Evolutionary conservation across 345 rosid species (phyloP).

Genomic region (Crucihimalaya himalaica): DNA sequence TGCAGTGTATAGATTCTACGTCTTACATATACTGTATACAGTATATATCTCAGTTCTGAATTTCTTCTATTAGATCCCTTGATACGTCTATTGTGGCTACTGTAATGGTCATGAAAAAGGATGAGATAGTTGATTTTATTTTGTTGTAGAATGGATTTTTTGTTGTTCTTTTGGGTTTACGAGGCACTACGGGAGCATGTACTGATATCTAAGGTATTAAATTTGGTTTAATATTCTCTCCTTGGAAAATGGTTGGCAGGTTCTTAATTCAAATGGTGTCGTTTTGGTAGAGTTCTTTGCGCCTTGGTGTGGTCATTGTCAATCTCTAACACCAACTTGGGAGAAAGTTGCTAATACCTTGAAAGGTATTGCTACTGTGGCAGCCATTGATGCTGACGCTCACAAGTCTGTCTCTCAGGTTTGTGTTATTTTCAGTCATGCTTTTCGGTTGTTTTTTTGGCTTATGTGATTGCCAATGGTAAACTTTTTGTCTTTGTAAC

Average conservation of each 20-base stretch:
- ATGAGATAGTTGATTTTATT: not conserved
- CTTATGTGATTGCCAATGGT: not conserved
- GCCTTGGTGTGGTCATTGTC: constrained; percentile 98
- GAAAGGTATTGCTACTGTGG: constrained; percentile 91
- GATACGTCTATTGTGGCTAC: not conserved
- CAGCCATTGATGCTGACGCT: constrained; percentile 93
- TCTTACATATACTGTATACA: too few relatives aligned
- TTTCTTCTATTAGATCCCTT: not conserved
- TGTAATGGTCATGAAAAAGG: not conserved
- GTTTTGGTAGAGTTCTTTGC: constrained; percentile 97
- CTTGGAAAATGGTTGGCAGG: constrained; percentile 44
- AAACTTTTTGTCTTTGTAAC: not conserved
- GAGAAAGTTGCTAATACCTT: constrained; percentile 80
- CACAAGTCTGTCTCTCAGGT: constrained; percentile 96
- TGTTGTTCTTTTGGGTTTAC: not conserved
- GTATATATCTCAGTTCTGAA: too few relatives aligned
- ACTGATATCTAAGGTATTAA: not conserved
- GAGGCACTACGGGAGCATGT: not conserved
- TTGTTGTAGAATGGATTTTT: not conserved
- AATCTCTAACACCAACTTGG: constrained; percentile 89
- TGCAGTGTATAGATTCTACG: not conserved
- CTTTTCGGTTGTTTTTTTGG: too few relatives aligned
- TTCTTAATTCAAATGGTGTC: constrained; percentile 74
- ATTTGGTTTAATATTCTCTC: not conserved
- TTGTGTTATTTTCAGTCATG: not conserved